Base-by-base conservation (phyloP, 768 basidiomycete species). In the Boletus speciosus region DNA sequence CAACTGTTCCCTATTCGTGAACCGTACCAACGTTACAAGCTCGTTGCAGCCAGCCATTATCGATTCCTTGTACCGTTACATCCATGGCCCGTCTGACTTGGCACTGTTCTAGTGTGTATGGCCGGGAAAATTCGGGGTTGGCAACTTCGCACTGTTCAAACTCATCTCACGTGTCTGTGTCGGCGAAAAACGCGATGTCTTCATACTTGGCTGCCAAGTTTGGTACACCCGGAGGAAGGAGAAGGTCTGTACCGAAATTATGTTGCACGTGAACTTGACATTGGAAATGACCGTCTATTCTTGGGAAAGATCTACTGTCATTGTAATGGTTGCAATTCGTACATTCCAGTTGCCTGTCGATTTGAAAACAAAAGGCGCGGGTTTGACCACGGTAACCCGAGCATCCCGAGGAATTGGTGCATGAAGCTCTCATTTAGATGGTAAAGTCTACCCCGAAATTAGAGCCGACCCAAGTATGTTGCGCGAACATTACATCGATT, bases 241-340 rank as follows among this genome's bases (percentile, higher is more conserved):
- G 57, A 41, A 14, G 11, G n/a, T 4, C 14, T 19, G 35, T 11
- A 31, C 42, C 51, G 48, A 62, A 25, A 59, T 55, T 46, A 50
- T 9, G 31, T 47, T 25, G 38, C 61, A 61, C 56, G 51, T 64
- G 56, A 58, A 58, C 43, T 11, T 23, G 42, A 43, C 51, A 47
- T 61, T 58, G 62, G 54, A 56, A 61, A 58, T 66, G 27, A 4
- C 19, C 6, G 25, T 27, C 55, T 54, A 56, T 51, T 65, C 54
- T 52, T 49, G 54, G 59, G 44, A 38, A 23, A 39, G 51, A 61
- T 62, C 60, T 61, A 40, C 50, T 62, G 50, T 31, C 56, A 53
- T 62, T 10, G 31, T 32, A 32, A 60, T 19, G 19, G 19, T 19
- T 19, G 19, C 19, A 19, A 19, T 19, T 19, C 19, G 19, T 19